Base-by-base conservation (phyloP, 192 early-diverging fungal species). In the Umbelopsis sp. region DNA sequence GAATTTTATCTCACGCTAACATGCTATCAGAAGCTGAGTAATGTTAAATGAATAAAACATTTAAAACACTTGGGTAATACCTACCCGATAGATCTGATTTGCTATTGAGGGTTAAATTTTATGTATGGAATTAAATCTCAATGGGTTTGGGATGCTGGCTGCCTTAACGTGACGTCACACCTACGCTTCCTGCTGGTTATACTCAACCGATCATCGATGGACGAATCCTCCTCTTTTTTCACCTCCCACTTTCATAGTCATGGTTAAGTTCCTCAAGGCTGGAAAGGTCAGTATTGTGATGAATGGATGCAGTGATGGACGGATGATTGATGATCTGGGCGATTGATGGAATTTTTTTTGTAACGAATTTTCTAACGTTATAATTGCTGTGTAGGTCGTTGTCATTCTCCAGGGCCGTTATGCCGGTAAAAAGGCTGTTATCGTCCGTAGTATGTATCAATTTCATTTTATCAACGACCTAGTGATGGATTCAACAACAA, bases 361-460 rank as follows among this genome's bases (percentile, higher is more conserved):
- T 41, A 82, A 66, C 65, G 73, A 74, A 68, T 74, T 16, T 26
- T 22, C 22, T 26, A 26, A 52, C 49, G 49, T 56, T 17, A n/a
- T 44, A 62, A 22, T 65, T 47, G 12, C n/a, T 32, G 26, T 5
- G 20, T 88, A 98, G 94, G 96, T 98, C 76, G 97, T 96, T 74
- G 92, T 99, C 72, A 85, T 99, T 83, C 94, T 98, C 74, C 95
- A 97, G 84, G 98, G 97, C 76, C 94, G 98, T 71, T 94, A 95
- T 80, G 98, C 98, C 85, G 98, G 98, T 80, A 98, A 97, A 91
- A 99, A 99, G 90, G 97, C 96, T 80, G 97, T 99, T 78, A 96
- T 99, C 76, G 92, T 98, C 82, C 96, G 96, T 87, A 93, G 79
- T 81, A 77, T 44, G 75, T 65, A 74, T 74, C 22, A 29, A 22